These are phyloP conservation scores for Camelina neglecta DNA, from an alignment of 345 rosid genomes.

Conservation along the genomic window DNA sequence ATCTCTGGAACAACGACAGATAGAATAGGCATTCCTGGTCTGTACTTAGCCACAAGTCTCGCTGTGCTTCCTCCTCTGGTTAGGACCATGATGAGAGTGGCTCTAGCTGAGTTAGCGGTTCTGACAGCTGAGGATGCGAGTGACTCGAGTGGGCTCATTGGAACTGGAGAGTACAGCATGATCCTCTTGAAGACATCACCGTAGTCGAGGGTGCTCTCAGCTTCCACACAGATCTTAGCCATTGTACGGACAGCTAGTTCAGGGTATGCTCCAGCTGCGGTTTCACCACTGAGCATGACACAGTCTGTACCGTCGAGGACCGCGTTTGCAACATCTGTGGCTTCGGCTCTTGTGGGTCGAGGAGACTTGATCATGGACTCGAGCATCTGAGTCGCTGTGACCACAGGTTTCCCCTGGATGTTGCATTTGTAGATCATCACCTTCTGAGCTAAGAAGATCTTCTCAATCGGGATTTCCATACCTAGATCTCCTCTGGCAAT, in stretches of 20 bases:
- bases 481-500: conserved; percentile 98
- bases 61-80: conserved; percentile 98
- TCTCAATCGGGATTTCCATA: conserved; percentile 98
- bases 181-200: conserved; percentile 85
- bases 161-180: conserved; percentile 84
- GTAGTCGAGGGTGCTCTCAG: conserved; percentile 88
- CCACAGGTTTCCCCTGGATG: conserved; percentile 95
- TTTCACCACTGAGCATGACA: conserved; percentile 97
- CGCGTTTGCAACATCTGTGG: conserved; percentile 97
- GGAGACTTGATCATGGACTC: conserved; percentile 99
- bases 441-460: conserved; percentile 95
- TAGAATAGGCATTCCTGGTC: conserved; percentile 88
- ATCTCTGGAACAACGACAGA: conserved; percentile 93
- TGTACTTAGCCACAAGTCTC: conserved; percentile 91
- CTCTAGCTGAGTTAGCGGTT: conserved; percentile 86
- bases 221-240: conserved; percentile 93
- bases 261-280: conserved; percentile 98
- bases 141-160: conserved; percentile 95
- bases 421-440: conserved; percentile 99
- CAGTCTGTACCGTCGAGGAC: conserved; percentile 96
- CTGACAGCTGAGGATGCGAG: conserved; percentile 92
- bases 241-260: conserved; percentile 88
- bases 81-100: conserved; percentile 79
- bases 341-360: conserved; percentile 97
- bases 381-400: conserved; percentile 88